Percentiles rank a stretch among this genome's conserved stretches.
Conservation (phyloP, 202 grass and related monocot species). For the Bolboschoenoplectus hybrid region DNA sequence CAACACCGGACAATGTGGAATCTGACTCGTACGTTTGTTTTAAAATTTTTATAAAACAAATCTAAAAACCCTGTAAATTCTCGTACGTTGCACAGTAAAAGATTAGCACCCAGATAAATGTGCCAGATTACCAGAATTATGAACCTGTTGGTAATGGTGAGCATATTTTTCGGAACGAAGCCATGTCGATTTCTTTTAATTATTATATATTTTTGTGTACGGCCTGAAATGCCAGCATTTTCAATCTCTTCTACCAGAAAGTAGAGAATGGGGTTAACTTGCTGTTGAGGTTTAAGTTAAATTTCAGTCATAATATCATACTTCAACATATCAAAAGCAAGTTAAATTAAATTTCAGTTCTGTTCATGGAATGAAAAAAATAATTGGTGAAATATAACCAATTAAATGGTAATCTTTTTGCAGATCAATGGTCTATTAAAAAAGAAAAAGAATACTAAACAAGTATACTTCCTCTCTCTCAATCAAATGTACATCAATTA, state of each 20-base stretch:
- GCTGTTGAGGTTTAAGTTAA: neutral
- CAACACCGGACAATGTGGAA: no score
- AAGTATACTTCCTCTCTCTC: neutral
- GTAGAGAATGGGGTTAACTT: neutral
- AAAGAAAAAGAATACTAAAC: neutral
- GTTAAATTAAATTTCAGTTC: neutral
- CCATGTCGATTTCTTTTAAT: neutral
- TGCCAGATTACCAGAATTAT: neutral
- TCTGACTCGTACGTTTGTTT: no score
- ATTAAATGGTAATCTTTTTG: neutral
- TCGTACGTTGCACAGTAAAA: no score
- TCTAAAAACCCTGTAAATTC: no score
- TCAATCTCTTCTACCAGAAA: neutral
- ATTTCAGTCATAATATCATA: neutral
- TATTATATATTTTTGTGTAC: neutral
- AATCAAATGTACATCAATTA: constrained; percentile 23
- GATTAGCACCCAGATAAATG: neutral
- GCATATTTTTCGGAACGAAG: neutral
- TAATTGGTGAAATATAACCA: neutral
- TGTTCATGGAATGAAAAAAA: constrained; percentile 7
- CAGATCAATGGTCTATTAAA: neutral
- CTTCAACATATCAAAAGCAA: neutral
- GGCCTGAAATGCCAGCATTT: neutral
- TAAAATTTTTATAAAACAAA: no score
- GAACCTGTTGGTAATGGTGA: neutral